A percentile compares a stretch with the other conserved stretches of the same genome.
These are phyloP conservation scores for Vanrija sp. DNA, from an alignment of 1,284 basidiomycete species.

Conservation along the genomic window DNA sequence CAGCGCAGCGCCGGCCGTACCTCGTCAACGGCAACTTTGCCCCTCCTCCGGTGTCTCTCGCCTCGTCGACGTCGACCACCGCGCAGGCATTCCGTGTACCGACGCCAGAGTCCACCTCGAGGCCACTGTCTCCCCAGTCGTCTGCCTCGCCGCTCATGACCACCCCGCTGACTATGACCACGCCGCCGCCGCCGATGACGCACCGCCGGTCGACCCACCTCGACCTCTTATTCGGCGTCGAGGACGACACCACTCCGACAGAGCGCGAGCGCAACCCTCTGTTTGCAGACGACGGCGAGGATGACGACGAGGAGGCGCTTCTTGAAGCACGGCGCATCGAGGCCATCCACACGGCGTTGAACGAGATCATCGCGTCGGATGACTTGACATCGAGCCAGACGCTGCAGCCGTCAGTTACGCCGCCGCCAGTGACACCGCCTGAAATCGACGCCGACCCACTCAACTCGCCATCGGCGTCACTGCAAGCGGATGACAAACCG, in stretches of 20 bases:
- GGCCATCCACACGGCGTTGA: constrained; percentile 88
- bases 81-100: background rate
- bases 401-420: no score
- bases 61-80: constrained; percentile 10
- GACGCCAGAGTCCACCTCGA: no score
- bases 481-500: constrained; percentile 2
- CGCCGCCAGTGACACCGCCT: background rate
- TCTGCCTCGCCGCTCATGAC: background rate
- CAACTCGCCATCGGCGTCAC: constrained; percentile 21
- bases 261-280: constrained; percentile 43
- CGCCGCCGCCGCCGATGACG: constrained; percentile 14
- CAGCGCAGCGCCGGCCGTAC: constrained; percentile 6
- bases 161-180: background rate
- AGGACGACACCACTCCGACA: constrained; percentile 55
- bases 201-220: constrained; percentile 29
- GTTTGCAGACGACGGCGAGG: constrained; percentile 28
- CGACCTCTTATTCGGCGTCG: constrained; percentile 38
- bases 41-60: constrained; percentile 12
- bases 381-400: constrained; percentile 49
- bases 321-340: constrained; percentile 66
- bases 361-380: constrained; percentile 85
- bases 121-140: background rate
- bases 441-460: background rate
- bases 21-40: constrained; percentile 28
- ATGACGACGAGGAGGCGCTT: constrained; percentile 41